A percentile compares a stretch with the other conserved stretches of the same genome.
Evolutionary conservation across 2,329 filamentous ascomycete species (phyloP).

Genomic region (Diplodia corticola): DNA sequence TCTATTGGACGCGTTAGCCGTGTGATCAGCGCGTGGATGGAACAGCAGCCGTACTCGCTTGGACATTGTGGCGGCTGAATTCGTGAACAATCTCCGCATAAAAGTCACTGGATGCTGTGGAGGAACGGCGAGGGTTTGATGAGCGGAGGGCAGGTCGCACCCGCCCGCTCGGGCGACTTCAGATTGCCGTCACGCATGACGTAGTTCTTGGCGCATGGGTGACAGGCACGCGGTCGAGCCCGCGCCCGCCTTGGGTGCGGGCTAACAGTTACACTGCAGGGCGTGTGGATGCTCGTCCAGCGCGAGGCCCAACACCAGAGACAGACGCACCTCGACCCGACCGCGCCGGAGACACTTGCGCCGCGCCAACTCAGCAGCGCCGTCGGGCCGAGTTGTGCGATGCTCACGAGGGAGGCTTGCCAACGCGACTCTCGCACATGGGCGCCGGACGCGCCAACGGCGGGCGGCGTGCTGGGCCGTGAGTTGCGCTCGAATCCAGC

Average conservation of each 20-base stretch:
- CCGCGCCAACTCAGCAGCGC: neutral
- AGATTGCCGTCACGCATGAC: constrained; percentile 1
- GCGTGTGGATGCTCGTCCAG: neutral
- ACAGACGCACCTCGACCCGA: neutral
- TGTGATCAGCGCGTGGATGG: neutral
- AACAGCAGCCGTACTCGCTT: neutral
- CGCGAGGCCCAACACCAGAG: neutral
- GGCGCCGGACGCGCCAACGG: neutral
- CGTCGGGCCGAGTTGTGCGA: neutral
- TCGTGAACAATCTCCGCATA: constrained; percentile 15
- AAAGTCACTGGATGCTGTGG: neutral
- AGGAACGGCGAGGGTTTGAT: neutral
- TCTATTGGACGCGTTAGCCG: constrained; percentile 34
- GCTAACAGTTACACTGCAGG: neutral
- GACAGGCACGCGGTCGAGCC: neutral
- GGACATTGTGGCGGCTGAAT: constrained; percentile 15
- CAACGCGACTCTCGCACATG: neutral
- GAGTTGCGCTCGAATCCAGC: constrained; percentile 2
- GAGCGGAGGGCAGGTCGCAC: constrained; percentile 3
- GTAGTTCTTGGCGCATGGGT: neutral
- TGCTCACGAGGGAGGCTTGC: neutral
- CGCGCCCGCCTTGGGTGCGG: neutral
- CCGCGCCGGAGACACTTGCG: neutral
- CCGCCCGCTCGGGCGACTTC: neutral
- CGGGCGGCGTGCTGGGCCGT: neutral